phyloP scores from a whole-genome alignment of 345 rosid genomes.

The Noccaea caerulescens region DNA sequence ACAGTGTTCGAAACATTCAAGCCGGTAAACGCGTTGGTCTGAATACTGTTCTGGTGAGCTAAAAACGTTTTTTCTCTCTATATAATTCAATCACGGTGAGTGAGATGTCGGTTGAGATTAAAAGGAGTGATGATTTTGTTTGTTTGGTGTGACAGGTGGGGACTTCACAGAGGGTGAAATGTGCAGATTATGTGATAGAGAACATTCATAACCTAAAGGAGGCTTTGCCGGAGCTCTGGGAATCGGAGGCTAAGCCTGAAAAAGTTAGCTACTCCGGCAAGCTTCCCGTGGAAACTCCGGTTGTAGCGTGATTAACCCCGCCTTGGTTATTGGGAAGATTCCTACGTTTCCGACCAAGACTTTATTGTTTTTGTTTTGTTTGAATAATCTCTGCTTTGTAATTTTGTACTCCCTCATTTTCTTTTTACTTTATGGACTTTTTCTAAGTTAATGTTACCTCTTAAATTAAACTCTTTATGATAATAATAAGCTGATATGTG shows the following conservation, averaged over 20 bases:
- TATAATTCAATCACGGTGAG: not conserved
- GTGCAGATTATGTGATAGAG: conserved; percentile 40
- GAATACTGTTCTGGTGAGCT: conserved; percentile 67
- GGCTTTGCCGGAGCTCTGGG: conserved; percentile 45
- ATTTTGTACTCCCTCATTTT: not conserved
- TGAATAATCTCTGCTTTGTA: conserved; percentile 13
- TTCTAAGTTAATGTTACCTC: too few species aligned
- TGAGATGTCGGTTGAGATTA: not conserved
- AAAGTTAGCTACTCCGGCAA: conserved; percentile 51
- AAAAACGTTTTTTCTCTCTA: not conserved
- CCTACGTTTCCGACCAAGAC: conserved; percentile 4
- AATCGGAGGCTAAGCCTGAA: conserved; percentile 54
- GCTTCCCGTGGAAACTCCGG: conserved; percentile 70
- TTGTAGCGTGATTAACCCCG: conserved; percentile 61
- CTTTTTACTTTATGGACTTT: too few species aligned
- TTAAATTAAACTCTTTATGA: too few species aligned
- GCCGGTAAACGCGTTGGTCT: conserved; percentile 81
- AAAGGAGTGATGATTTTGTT: conserved; percentile 7
- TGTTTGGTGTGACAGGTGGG: conserved; percentile 53
- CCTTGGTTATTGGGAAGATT: conserved; percentile 1
- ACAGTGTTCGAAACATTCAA: conserved; percentile 78
- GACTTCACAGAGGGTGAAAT: conserved; percentile 61
- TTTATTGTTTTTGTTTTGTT: not conserved
- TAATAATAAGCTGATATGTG: too few species aligned
- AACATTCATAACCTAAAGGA: conserved; percentile 45